Evolutionary conservation across 345 rosid species (phyloP).

Genomic region (Brassica cretica): DNA sequence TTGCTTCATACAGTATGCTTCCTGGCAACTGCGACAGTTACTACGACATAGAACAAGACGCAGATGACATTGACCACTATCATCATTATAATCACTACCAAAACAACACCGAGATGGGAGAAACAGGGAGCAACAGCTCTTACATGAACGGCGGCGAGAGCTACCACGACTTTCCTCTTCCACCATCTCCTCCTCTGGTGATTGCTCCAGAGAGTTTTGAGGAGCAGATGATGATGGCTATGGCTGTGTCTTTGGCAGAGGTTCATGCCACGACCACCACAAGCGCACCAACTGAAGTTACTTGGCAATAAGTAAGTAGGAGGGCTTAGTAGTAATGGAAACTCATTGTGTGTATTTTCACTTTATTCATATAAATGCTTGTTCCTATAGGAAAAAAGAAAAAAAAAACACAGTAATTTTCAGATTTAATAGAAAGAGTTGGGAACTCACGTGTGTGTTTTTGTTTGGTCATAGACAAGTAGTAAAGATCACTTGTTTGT

Average conservation of each 20-base stretch:
- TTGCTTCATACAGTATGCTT: slow-evolving; percentile 48
- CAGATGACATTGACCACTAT: slow-evolving; percentile 41
- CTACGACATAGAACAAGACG: slow-evolving; percentile 50
- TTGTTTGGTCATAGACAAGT: background rate
- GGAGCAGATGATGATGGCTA: slow-evolving; percentile 96
- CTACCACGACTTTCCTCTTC: slow-evolving; percentile 40
- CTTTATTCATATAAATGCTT: slow-evolving; percentile 38
- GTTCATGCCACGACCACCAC: slow-evolving; percentile 56
- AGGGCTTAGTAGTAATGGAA: slow-evolving; percentile 12
- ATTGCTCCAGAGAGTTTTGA: slow-evolving; percentile 84
- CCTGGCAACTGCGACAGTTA: slow-evolving; percentile 53
- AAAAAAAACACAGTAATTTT: slow-evolving; percentile 21
- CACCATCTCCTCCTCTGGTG: slow-evolving; percentile 42
- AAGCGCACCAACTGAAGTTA: slow-evolving; percentile 48
- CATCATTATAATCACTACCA: slow-evolving; percentile 24
- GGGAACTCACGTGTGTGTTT: background rate
- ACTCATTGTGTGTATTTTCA: slow-evolving; percentile 16
- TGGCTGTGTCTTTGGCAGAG: slow-evolving; percentile 91
- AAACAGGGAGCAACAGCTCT: slow-evolving; percentile 70
- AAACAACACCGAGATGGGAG: slow-evolving; percentile 52
- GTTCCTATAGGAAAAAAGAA: slow-evolving; percentile 32
- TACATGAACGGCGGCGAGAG: slow-evolving; percentile 48
- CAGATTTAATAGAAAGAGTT: slow-evolving; percentile 34
- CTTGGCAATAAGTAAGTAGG: slow-evolving; percentile 67
- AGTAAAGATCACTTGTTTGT: background rate